Base-by-base conservation (phyloP, 345 rosid genomes). In the Passiflora organensis region DNA sequence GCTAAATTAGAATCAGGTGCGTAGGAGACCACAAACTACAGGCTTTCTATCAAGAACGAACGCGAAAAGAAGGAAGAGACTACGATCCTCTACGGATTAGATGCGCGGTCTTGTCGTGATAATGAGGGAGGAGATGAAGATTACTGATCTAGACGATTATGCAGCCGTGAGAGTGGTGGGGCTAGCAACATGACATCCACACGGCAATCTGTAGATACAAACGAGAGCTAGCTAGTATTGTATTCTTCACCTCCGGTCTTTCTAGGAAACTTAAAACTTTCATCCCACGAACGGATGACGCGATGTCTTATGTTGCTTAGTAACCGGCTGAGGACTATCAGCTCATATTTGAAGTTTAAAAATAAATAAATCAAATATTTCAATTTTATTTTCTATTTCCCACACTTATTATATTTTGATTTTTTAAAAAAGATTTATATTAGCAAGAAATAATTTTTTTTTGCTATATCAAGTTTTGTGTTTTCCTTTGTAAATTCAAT, bases 201-300 rank as follows among this genome's bases (percentile, higher is more conserved):
- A 61, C 46, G 64, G 47, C 51, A 22, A 14, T 15, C 24, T 15
- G 23, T 15, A 52, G 13, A 15, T 15, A 32, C n/a, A 50, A 46
- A 58, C 44, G 64, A 69, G 60, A 47, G 60, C 60, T 38, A 10
- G 25, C 52, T 28, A 28, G 45, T 48, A 53, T 53, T 39, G 22
- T 19, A 25, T 32, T 66, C 11, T 28, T 28, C 8, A 8, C 34
- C 8, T 28, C 8, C 34, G 34, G 46, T 37, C n/a, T 38, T 59
- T 41, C 36, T 37, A 51, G 43, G 28, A 51, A 45, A 36, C 51
- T 5, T 25, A 52, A 59, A 36, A 55, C 36, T 32, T 48, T 39
- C 43, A 10, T 14, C n/a, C 43, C 39, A 36, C 12, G 39, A 6
- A 36, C 6, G 39, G 12, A 36, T 12, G 39, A 36, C 39, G 12